Evolutionary conservation across 495 filamentous ascomycete genomes (phyloP).

Genomic region (Lepraria neglecta): DNA sequence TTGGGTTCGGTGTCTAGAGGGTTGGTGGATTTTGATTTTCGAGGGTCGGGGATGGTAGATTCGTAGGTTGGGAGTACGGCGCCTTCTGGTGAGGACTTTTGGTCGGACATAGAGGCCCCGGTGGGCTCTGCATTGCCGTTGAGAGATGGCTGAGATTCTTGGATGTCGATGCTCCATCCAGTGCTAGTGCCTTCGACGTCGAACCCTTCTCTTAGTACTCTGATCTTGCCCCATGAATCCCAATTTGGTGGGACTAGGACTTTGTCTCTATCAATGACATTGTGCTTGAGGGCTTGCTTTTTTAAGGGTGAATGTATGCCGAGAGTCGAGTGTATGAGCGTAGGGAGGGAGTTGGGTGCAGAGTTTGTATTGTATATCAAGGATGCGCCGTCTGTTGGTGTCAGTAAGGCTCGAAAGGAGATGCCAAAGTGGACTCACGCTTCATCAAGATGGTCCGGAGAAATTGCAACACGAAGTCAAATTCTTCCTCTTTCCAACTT

Average conservation of each 20-base stretch:
- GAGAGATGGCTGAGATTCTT: constrained; percentile 38
- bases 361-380: constrained; percentile 86
- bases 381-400: constrained; percentile 67
- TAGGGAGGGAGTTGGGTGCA: constrained; percentile 68
- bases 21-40: constrained; percentile 23
- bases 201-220: constrained; percentile 87
- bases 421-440: constrained; percentile 48
- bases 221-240: constrained; percentile 98
- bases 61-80: constrained; percentile 70
- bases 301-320: constrained; percentile 86
- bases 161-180: constrained; percentile 78
- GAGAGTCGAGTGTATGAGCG: constrained; percentile 77
- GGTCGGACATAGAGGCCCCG: not conserved
- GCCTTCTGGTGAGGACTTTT: constrained; percentile 28
- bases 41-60: constrained; percentile 67
- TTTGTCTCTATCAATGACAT: constrained; percentile 93
- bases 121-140: constrained; percentile 3
- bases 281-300: constrained; percentile 78
- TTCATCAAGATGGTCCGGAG: constrained; percentile 78
- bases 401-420: not conserved
- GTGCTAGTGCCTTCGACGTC: constrained; percentile 80
- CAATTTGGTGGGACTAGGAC: constrained; percentile 91
- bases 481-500: constrained; percentile 88
- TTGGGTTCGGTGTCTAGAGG: constrained; percentile 40
- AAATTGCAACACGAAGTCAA: constrained; percentile 86